Evolutionary conservation across 2,329 filamentous ascomycete genomes (phyloP).

Genomic region (Penicillium sp.): DNA sequence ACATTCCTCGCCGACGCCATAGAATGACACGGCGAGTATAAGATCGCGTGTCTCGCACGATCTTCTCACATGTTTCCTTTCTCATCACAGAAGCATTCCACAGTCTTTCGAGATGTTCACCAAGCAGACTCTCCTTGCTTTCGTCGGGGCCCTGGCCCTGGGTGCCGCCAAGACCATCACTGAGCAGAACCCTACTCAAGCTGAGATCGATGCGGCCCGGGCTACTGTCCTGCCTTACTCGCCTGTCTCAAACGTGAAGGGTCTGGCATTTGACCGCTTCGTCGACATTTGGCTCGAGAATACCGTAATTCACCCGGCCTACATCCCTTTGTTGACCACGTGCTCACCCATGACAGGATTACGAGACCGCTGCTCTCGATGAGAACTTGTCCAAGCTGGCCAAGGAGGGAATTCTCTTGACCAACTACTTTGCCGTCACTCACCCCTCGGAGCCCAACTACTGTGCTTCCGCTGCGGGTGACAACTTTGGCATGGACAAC

Average conservation of each 20-base stretch:
- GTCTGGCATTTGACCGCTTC: conserved; percentile 72
- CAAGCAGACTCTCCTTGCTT: conserved; percentile 54
- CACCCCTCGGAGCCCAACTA: conserved; percentile 80
- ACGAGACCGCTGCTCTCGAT: conserved; percentile 64
- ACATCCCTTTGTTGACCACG: conserved; percentile 36
- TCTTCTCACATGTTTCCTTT: conserved; percentile 8
- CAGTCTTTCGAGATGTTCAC: conserved; percentile 40
- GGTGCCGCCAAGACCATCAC: conserved; percentile 30
- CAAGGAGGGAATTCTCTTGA: conserved; percentile 61
- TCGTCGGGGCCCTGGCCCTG: conserved; percentile 26
- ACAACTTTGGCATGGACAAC: conserved; percentile 72
- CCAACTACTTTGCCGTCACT: conserved; percentile 63
- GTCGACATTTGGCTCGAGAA: conserved; percentile 79
- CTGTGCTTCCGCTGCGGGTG: conserved; percentile 66
- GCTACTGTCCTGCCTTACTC: conserved; percentile 64
- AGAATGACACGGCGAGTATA: conserved; percentile 14
- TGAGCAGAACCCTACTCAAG: conserved; percentile 27
- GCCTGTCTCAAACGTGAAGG: conserved; percentile 66
- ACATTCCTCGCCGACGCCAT: background rate
- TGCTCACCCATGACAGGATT: conserved; percentile 50
- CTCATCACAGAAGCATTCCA: conserved; percentile 1
- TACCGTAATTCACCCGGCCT: conserved; percentile 48
- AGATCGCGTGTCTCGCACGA: conserved; percentile 15
- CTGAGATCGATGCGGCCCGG: conserved; percentile 33
- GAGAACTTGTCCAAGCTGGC: conserved; percentile 37